phyloP scores from a whole-genome alignment of 1,284 basidiomycete species.

The Trametes hirsuta region DNA sequence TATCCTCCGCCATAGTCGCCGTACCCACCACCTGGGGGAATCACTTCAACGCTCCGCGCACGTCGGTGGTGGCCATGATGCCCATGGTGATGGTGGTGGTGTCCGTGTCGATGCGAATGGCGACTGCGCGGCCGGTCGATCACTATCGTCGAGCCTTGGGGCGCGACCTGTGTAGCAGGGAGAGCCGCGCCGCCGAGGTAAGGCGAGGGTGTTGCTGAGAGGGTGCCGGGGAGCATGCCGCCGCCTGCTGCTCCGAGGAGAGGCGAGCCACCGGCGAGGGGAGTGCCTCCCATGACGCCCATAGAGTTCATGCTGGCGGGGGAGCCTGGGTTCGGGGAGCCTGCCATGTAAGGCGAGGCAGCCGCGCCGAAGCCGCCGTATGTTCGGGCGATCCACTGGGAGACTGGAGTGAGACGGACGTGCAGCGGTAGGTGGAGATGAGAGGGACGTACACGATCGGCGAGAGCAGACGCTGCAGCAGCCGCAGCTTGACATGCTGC shows the following conservation, averaged over 20 bases:
- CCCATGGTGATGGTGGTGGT: conserved; percentile 26
- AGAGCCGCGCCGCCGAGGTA: not conserved
- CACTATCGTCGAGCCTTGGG: conserved; percentile 26
- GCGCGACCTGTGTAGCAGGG: conserved; percentile 10
- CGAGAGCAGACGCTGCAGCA: conserved; percentile 16
- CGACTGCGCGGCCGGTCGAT: conserved; percentile 10
- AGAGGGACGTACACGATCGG: conserved; percentile 14
- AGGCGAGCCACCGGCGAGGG: conserved; percentile 5
- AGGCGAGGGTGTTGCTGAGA: not conserved
- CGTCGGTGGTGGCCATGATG: conserved; percentile 30
- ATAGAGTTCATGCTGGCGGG: not conserved
- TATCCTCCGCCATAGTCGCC: not conserved
- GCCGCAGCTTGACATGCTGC: conserved; percentile 21
- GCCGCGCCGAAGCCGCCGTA: not conserved
- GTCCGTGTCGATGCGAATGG: conserved; percentile 8
- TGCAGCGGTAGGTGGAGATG: too few relatives aligned
- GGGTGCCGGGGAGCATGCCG: not conserved
- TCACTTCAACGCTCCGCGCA: conserved; percentile 16
- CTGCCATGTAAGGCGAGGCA: conserved; percentile 4
- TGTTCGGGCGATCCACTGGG: not conserved
- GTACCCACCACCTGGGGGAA: conserved; percentile 3
- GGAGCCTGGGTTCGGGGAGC: not conserved
- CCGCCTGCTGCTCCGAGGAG: not conserved
- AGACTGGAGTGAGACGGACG: not conserved
- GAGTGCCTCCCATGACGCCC: not conserved